Conservation (phyloP, 2,329 filamentous ascomycete genomes). For the Cladophialophora chaetospira region DNA sequence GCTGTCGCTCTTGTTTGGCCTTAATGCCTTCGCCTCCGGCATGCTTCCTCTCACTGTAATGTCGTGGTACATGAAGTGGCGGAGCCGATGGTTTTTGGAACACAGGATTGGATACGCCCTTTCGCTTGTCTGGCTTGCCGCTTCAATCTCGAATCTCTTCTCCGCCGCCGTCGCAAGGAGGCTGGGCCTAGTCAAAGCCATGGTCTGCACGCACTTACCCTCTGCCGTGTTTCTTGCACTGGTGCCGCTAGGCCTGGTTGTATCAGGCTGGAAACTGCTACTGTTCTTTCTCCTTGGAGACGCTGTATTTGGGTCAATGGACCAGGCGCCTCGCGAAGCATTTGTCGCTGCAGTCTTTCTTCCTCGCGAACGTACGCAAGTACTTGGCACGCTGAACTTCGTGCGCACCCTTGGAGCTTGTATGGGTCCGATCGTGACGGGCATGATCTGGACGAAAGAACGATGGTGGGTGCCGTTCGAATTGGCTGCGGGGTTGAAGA, state of each 20-base stretch:
- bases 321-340: constrained; percentile 68
- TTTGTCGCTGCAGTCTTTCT: constrained; percentile 68
- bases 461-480: constrained; percentile 66
- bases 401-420: constrained; percentile 67
- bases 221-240: constrained; percentile 66
- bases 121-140: constrained; percentile 55
- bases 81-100: constrained; percentile 28
- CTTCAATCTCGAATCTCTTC: constrained; percentile 48
- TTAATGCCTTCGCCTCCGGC: constrained; percentile 71
- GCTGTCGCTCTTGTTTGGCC: constrained; percentile 65
- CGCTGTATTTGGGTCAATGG: constrained; percentile 67
- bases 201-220: constrained; percentile 74
- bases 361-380: constrained; percentile 67
- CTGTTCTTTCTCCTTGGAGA: constrained; percentile 64
- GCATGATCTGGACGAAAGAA: constrained; percentile 58
- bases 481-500: constrained; percentile 64
- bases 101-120: constrained; percentile 40
- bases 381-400: constrained; percentile 71
- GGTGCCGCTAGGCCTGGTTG: constrained; percentile 61
- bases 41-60: constrained; percentile 60
- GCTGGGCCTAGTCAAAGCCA: constrained; percentile 62
- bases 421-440: constrained; percentile 64
- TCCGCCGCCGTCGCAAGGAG: constrained; percentile 67
- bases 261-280: constrained; percentile 55
- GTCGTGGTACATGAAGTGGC: constrained; percentile 37